Conservation (phyloP, 2,329 filamentous ascomycete species). For the Phaeosphaeriaceae sp. region DNA sequence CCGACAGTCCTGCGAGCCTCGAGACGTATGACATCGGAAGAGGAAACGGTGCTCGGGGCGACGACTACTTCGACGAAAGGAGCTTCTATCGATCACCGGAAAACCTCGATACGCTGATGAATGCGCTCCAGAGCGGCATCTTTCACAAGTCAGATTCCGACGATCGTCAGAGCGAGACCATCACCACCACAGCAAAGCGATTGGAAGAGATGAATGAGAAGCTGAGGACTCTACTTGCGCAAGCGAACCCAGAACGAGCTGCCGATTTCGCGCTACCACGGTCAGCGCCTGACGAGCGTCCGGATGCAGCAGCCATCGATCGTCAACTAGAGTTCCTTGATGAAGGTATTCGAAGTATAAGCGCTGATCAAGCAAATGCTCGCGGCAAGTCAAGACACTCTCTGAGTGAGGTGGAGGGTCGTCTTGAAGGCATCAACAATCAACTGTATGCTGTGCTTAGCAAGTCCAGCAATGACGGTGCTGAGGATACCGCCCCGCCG, state of each 20-base stretch:
- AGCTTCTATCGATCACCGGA: slow-evolving; percentile 76
- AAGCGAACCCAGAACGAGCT: slow-evolving; percentile 63
- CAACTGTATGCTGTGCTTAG: slow-evolving; percentile 63
- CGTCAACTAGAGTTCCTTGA: slow-evolving; percentile 76
- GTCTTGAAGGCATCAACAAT: slow-evolving; percentile 63
- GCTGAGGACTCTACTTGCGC: slow-evolving; percentile 72
- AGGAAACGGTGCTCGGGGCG: slow-evolving; percentile 61
- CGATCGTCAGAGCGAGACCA: slow-evolving; percentile 55
- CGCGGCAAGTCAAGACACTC: slow-evolving; percentile 37
- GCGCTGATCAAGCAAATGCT: slow-evolving; percentile 60
- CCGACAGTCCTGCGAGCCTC: slow-evolving; percentile 79
- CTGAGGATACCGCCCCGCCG: slow-evolving; percentile 62
- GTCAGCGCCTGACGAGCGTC: slow-evolving; percentile 11
- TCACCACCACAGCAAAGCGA: slow-evolving; percentile 70
- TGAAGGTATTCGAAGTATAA: slow-evolving; percentile 68
- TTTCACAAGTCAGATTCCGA: slow-evolving; percentile 36
- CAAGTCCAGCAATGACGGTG: slow-evolving; percentile 59
- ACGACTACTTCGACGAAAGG: slow-evolving; percentile 77
- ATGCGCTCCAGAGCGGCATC: slow-evolving; percentile 47
- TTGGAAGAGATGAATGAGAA: slow-evolving; percentile 73
- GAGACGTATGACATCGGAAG: slow-evolving; percentile 70
- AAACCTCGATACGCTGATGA: slow-evolving; percentile 62
- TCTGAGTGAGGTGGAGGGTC: slow-evolving; percentile 47
- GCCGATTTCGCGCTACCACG: slow-evolving; percentile 39
- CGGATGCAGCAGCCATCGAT: slow-evolving; percentile 45